Base-by-base conservation (phyloP, 208 protist genomes). In the Leishmania major region DNA sequence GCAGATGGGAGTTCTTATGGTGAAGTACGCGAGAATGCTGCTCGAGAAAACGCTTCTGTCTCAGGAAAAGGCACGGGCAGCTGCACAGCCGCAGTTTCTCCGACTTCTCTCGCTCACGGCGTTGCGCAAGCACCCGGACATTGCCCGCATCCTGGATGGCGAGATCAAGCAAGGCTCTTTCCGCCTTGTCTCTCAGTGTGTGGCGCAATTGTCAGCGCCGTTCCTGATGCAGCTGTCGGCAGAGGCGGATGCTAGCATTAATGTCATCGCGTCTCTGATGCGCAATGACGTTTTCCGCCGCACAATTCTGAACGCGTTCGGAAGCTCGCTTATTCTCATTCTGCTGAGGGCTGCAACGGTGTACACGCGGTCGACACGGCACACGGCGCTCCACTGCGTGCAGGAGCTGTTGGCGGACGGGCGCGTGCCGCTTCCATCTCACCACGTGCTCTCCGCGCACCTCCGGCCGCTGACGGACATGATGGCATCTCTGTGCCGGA, bases 1-100 rank as follows among this genome's bases (percentile, higher is more conserved):
- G 80, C 92, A 96, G 75, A 92, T 96, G 85, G 88, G 91, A 66
- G 84, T 84, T 28, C 87, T 93, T n/a, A 93, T 97, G 69, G 88
- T 96, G 40, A 90, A 73, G 51, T 97, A 95, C 85, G 91, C 94
- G 37, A 86, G 92, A 35, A 83, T 96, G 72, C 87, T 97, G 43
- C 81, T 97, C 7, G 91, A 93, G 57, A 91, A 89, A 81, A 85
- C 89, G 45, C 84, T 95, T 19, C 43, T 95, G 19, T 78, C 90
- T 25, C 91, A 95, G 67, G 80, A 91, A 40, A 74, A 86, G 69
- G 91, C 91, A 8, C 86, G 88, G 0, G 73, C 84, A 35, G 82
- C 82, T 6, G 86, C 87, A 0, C 76, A 92, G 59, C 76, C 82
- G 43, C 70, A 82, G 69, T 81, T 95, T 49, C 93, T 92, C 43